Conservation (phyloP, 495 filamentous ascomycete species). For the Xylaria nigripes region DNA sequence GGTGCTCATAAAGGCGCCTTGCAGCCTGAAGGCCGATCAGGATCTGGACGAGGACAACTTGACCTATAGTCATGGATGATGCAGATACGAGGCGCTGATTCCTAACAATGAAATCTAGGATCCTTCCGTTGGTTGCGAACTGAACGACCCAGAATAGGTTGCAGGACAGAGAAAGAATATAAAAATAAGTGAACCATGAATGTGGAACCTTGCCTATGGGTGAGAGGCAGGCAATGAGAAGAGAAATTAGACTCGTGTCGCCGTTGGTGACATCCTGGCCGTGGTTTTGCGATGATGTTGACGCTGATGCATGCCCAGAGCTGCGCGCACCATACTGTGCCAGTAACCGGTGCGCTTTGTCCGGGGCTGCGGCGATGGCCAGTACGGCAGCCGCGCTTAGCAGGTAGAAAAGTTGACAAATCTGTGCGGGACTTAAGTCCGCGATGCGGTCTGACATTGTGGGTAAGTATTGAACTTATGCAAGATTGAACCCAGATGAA, state of each 20-base stretch:
- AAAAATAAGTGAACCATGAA: constrained; percentile 82
- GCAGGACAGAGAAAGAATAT: constrained; percentile 59
- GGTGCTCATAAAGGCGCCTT: constrained; percentile 67
- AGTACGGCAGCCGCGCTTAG: constrained; percentile 31
- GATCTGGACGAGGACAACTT: constrained; percentile 58
- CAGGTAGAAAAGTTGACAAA: constrained; percentile 42
- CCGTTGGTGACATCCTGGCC: background rate
- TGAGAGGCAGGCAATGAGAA: constrained; percentile 23
- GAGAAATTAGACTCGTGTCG: constrained; percentile 13
- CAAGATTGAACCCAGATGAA: no score
- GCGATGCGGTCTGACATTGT: background rate
- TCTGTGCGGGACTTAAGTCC: constrained; percentile 27
- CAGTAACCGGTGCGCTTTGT: constrained; percentile 32
- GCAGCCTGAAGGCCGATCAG: constrained; percentile 67
- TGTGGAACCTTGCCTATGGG: constrained; percentile 61
- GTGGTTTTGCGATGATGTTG: background rate
- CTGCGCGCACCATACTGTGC: constrained; percentile 44
- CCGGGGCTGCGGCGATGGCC: constrained; percentile 32
- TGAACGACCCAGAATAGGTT: constrained; percentile 73
- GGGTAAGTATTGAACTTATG: no score
- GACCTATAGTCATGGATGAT: constrained; percentile 53
- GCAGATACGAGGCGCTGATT: constrained; percentile 11
- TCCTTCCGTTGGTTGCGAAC: constrained; percentile 47
- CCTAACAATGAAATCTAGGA: constrained; percentile 37
- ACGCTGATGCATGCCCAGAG: background rate